Percentiles rank a stretch among this genome's conserved stretches.
phyloP scores from a whole-genome alignment of 2,329 filamentous ascomycete genomes.

The Alternaria tenuissima region DNA sequence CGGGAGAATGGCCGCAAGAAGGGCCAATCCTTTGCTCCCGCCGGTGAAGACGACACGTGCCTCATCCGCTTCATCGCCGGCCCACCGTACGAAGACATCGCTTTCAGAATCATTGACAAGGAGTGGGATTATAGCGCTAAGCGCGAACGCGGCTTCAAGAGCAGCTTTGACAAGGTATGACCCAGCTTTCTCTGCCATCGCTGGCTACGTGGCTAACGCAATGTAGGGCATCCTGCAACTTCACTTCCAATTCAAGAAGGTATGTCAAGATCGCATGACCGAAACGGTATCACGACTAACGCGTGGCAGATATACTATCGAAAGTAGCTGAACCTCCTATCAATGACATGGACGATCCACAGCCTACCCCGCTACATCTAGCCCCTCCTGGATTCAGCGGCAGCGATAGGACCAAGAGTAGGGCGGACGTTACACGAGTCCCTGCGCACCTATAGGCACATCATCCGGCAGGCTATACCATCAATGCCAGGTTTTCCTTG shows the following conservation, averaged over 20 bases:
- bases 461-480: background rate
- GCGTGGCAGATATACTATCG: slow-evolving; percentile 57
- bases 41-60: slow-evolving; percentile 96
- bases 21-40: slow-evolving; percentile 90
- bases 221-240: slow-evolving; percentile 88
- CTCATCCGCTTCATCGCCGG: slow-evolving; percentile 95
- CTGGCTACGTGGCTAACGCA: slow-evolving; percentile 37
- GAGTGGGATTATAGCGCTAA: slow-evolving; percentile 99
- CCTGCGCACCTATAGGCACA: slow-evolving; percentile 9
- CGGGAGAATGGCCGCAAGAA: slow-evolving; percentile 88
- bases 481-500: slow-evolving; percentile 4
- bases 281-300: slow-evolving; percentile 28
- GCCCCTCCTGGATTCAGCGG: background rate
- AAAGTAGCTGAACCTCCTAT: slow-evolving; percentile 44
- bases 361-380: background rate
- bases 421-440: slow-evolving; percentile 10
- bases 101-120: slow-evolving; percentile 95
- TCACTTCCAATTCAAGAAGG: slow-evolving; percentile 99
- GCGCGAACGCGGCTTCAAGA: slow-evolving; percentile 91
- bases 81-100: slow-evolving; percentile 94
- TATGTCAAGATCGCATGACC: slow-evolving; percentile 52
- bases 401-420: background rate
- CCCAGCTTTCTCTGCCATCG: background rate
- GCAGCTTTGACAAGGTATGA: slow-evolving; percentile 94
- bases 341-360: slow-evolving; percentile 6